These are phyloP conservation scores for Ammopiptanthus mongolicus DNA, from an alignment of 306 rosid genomes.

Conservation along the genomic window DNA sequence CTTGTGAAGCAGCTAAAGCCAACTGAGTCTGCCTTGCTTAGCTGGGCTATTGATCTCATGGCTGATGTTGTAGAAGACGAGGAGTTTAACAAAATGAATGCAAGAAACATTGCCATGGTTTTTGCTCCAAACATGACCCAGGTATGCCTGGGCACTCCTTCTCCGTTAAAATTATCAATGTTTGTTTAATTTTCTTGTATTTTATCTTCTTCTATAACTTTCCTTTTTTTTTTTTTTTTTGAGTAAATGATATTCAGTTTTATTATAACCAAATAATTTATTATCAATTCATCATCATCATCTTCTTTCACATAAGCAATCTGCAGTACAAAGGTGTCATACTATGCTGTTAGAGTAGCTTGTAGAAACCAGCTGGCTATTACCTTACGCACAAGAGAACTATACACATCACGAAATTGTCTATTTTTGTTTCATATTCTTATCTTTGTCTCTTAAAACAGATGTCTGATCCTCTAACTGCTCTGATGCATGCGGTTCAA, in stretches of 20 bases:
- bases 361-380: background rate
- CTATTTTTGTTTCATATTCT: conserved; percentile 5
- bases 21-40: conserved; percentile 67
- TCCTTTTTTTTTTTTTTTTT: background rate
- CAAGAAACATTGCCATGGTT: conserved; percentile 95
- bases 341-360: background rate
- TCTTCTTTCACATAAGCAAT: background rate
- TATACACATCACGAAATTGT: background rate
- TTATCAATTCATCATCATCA: background rate
- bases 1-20: conserved; percentile 77
- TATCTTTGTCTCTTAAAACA: conserved; percentile 27
- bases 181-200: background rate
- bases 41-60: conserved; percentile 91
- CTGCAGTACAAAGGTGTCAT: background rate
- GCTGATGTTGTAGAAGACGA: conserved; percentile 92
- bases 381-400: background rate
- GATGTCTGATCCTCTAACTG: conserved; percentile 99
- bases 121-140: conserved; percentile 98
- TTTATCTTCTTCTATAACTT: background rate
- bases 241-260: background rate
- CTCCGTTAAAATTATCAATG: background rate
- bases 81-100: conserved; percentile 85
- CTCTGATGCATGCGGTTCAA: conserved; percentile 98
- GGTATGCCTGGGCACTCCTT: conserved; percentile 25
- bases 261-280: background rate